Percentiles rank a stretch among this genome's conserved stretches.
These are phyloP conservation scores for Leucocoprinus sp. DNA, from an alignment of 768 basidiomycete species.

Conservation along the genomic window DNA sequence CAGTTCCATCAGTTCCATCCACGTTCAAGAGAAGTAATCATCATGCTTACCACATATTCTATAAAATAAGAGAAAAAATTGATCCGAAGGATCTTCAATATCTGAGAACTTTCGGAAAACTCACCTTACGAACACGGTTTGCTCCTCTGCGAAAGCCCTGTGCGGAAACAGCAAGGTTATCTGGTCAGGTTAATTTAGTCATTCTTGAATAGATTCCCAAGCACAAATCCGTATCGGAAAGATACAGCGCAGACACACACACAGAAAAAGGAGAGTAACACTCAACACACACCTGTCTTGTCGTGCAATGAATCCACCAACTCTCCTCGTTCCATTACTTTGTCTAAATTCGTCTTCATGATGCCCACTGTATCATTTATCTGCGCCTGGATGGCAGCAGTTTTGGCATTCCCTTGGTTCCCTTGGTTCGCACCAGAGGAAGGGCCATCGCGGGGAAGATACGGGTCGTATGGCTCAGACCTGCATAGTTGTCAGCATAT, in stretches of 20 bases:
- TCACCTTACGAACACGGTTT: slow-evolving; percentile 93
- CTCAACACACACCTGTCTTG: slow-evolving; percentile 71
- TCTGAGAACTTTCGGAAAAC: slow-evolving; percentile 14
- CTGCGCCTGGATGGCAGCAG: slow-evolving; percentile 92
- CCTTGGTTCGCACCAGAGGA: slow-evolving; percentile 42
- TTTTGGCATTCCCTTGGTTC: slow-evolving; percentile 72
- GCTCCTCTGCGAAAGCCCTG: slow-evolving; percentile 98
- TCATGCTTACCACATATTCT: slow-evolving; percentile 85
- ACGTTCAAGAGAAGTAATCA: slow-evolving; percentile 5
- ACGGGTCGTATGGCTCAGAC: slow-evolving; percentile 99
- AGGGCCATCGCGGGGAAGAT: slow-evolving; percentile 80
- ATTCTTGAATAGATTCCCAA: neutral
- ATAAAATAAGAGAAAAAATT: slow-evolving; percentile 8
- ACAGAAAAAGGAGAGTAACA: slow-evolving; percentile 22
- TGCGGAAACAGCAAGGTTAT: slow-evolving; percentile 96
- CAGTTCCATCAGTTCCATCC: slow-evolving; percentile 7
- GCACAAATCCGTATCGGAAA: neutral
- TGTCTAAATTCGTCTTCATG: slow-evolving; percentile 97
- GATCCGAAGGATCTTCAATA: slow-evolving; percentile 5
- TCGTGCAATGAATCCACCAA: slow-evolving; percentile 90
- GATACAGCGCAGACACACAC: neutral
- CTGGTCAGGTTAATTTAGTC: slow-evolving; percentile 30
- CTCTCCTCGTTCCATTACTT: slow-evolving; percentile 93
- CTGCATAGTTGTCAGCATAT: slow-evolving; percentile 31
- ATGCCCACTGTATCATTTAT: slow-evolving; percentile 96